phyloP scores from a whole-genome alignment of 805 yeast species.

The Sugiyamaella lignohabitans region DNA sequence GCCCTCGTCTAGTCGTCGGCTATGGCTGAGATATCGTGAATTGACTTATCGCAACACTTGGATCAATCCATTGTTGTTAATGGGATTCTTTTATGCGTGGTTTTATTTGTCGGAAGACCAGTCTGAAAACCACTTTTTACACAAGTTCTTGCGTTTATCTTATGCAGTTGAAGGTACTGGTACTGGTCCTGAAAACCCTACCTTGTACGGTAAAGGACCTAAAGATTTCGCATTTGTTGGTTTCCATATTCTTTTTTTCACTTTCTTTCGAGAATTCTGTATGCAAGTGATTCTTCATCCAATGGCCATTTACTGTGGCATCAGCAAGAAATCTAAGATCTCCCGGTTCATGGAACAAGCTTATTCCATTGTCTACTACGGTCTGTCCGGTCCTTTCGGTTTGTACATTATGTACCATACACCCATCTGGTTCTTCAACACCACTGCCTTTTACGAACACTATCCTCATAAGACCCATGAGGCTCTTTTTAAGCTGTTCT shows the following conservation, averaged over 20 bases:
- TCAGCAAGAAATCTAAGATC: conserved; percentile 49
- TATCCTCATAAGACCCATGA: conserved; percentile 81
- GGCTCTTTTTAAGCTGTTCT: conserved; percentile 67
- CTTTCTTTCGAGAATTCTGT: conserved; percentile 81
- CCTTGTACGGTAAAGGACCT: conserved; percentile 76
- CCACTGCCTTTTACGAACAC: conserved; percentile 66
- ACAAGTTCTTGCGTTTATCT: conserved; percentile 57
- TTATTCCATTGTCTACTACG: conserved; percentile 75
- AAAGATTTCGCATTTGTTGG: conserved; percentile 75
- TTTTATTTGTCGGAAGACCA: conserved; percentile 54
- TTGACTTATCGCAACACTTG: conserved; percentile 56
- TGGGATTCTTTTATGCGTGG: conserved; percentile 36
- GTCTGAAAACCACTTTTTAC: conserved; percentile 54
- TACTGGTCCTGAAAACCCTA: conserved; percentile 19
- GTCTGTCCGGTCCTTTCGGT: conserved; percentile 78
- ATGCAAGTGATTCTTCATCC: conserved; percentile 82
- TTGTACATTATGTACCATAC: conserved; percentile 76
- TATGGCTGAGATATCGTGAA: conserved; percentile 54
- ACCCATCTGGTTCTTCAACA: conserved; percentile 87
- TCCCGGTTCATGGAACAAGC: conserved; percentile 90
- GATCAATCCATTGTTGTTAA: conserved; percentile 55
- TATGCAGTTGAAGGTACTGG: conserved; percentile 54
- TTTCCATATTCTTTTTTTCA: conserved; percentile 78
- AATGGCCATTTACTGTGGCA: conserved; percentile 48
- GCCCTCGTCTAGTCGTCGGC: no score